Evolutionary conservation across 2,329 filamentous ascomycete species (phyloP).

Genomic region (Fusarium siculi): DNA sequence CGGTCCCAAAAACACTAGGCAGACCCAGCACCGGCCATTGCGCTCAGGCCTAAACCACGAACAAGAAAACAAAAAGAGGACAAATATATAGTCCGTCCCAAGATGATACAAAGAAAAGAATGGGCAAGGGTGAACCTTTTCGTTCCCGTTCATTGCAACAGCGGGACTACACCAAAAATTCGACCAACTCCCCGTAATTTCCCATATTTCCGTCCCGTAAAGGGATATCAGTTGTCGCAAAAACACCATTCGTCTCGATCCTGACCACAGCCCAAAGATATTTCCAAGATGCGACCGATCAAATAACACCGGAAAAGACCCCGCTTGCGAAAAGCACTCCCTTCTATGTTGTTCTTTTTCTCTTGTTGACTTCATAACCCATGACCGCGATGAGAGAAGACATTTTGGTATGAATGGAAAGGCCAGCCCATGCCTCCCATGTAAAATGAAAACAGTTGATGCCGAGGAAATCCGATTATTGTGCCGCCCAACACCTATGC

Average conservation of each 20-base stretch:
- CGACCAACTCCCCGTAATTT: conserved; percentile 52
- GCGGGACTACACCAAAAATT: conserved; percentile 46
- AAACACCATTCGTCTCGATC: conserved; percentile 50
- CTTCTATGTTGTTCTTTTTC: conserved; percentile 60
- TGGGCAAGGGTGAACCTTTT: conserved; percentile 40
- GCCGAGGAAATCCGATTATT: conserved; percentile 41
- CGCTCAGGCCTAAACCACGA: conserved; percentile 26
- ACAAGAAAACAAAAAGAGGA: conserved; percentile 42
- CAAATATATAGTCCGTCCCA: conserved; percentile 46
- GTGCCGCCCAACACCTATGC: conserved; percentile 58
- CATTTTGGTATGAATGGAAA: conserved; percentile 45
- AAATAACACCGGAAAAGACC: conserved; percentile 48
- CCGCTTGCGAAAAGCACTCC: conserved; percentile 49
- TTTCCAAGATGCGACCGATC: conserved; percentile 52
- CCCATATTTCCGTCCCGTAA: conserved; percentile 46
- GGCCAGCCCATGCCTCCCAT: conserved; percentile 40
- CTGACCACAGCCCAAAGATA: conserved; percentile 48
- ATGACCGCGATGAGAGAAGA: conserved; percentile 47
- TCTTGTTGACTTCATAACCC: conserved; percentile 61
- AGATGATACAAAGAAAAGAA: conserved; percentile 47
- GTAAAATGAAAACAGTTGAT: conserved; percentile 50
- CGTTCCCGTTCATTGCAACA: conserved; percentile 48
- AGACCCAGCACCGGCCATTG: conserved; percentile 30
- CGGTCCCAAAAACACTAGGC: conserved; percentile 32
- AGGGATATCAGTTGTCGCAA: conserved; percentile 44